Conservation (phyloP, 768 basidiomycete species). For the Psilocybe sp. region DNA sequence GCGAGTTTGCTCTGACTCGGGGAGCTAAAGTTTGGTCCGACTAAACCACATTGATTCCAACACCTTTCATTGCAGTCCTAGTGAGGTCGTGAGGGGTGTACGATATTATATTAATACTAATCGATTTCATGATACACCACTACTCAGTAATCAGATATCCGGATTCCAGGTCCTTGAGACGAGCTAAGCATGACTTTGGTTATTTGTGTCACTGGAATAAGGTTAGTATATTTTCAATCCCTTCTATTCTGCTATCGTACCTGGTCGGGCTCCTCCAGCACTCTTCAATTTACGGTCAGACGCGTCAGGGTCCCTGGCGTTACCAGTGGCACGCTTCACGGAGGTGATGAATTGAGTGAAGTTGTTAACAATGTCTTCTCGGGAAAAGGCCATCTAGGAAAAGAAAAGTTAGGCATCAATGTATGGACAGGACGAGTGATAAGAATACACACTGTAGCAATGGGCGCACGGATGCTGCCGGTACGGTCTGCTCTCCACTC, state of each 20-base stretch:
- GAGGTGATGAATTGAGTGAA: conserved; percentile 70
- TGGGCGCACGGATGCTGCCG: conserved; percentile 80
- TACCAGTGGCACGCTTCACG: conserved; percentile 74
- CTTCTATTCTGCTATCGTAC: conserved; percentile 24
- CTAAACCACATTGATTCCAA: conserved; percentile 9
- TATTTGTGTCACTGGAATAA: conserved; percentile 63
- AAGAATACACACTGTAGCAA: conserved; percentile 57
- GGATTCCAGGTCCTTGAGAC: conserved; percentile 86
- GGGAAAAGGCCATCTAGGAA: conserved; percentile 65
- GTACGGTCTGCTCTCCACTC: conserved; percentile 93
- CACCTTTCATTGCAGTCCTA: not conserved
- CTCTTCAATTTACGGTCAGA: conserved; percentile 34
- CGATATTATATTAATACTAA: conserved; percentile 6
- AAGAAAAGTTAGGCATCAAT: not conserved
- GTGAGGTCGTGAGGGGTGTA: not conserved
- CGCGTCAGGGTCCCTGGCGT: conserved; percentile 51
- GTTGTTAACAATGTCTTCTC: conserved; percentile 77
- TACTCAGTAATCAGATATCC: conserved; percentile 58
- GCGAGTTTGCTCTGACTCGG: conserved; percentile 26
- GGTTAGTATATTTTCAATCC: conserved; percentile 4
- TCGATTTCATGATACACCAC: conserved; percentile 7
- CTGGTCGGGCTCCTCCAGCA: conserved; percentile 46
- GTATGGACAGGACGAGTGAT: not conserved
- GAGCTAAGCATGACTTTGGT: conserved; percentile 83
- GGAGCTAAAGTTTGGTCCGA: conserved; percentile 23